A percentile compares a stretch with the other conserved stretches of the same genome.
Conservation (phyloP, 805 yeast species). For the Kodamaea jinghongensis region DNA sequence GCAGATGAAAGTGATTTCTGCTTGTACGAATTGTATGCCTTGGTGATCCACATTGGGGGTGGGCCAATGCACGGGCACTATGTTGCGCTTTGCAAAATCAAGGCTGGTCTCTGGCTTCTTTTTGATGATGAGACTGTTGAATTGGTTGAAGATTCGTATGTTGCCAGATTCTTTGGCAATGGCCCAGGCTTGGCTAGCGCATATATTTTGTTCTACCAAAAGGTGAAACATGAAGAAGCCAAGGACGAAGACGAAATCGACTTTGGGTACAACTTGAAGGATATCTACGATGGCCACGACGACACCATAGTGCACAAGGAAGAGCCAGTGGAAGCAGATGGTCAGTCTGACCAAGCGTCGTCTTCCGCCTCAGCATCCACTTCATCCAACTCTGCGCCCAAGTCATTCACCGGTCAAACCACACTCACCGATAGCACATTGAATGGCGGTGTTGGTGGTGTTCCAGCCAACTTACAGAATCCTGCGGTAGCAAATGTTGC, state of each 20-base stretch:
- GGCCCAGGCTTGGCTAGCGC: conserved; percentile 88
- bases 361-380: conserved; percentile 3
- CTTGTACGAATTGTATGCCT: conserved; percentile 76
- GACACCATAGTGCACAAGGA: conserved; percentile 4
- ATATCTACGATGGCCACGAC: conserved; percentile 29
- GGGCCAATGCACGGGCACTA: conserved; percentile 99
- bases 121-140: conserved; percentile 97
- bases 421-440: neutral
- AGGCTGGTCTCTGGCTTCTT: conserved; percentile 78
- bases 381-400: neutral
- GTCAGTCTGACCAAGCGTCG: conserved; percentile 7
- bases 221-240: conserved; percentile 37
- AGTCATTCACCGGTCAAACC: conserved; percentile 1
- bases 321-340: conserved; percentile 3
- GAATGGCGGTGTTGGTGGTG: neutral
- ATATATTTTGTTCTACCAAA: conserved; percentile 77
- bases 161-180: conserved; percentile 83
- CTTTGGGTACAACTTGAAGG: conserved; percentile 33
- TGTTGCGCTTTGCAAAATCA: conserved; percentile 79
- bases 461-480: neutral
- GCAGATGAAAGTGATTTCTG: conserved; percentile 42
- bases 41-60: conserved; percentile 94
- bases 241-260: conserved; percentile 33
- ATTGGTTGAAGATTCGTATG: conserved; percentile 77
- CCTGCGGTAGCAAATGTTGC: neutral